A percentile compares a stretch with the other conserved stretches of the same genome.
Evolutionary conservation across 1,284 basidiomycete species (phyloP).

Genomic region (Schizopora paradoxa): DNA sequence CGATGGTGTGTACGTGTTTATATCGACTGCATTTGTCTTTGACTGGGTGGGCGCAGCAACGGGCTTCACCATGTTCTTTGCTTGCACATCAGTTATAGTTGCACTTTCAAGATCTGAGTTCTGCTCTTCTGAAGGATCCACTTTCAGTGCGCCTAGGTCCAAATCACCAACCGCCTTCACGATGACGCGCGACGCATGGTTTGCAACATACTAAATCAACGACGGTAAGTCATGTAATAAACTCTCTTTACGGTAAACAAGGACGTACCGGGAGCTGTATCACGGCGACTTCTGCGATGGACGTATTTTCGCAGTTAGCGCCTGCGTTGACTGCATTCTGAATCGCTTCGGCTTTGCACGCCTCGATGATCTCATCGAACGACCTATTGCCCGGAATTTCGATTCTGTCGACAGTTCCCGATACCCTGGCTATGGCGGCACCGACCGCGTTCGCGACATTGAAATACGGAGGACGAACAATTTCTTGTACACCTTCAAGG

Average conservation of each 20-base stretch:
- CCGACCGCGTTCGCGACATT: slow-evolving; percentile 56
- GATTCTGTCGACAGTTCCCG: slow-evolving; percentile 36
- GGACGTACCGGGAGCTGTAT: slow-evolving; percentile 35
- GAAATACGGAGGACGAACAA: slow-evolving; percentile 44
- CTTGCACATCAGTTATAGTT: background rate
- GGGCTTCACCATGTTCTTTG: slow-evolving; percentile 2
- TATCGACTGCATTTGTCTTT: slow-evolving; percentile 21
- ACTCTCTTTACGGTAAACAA: too few relatives aligned
- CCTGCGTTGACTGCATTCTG: slow-evolving; percentile 40
- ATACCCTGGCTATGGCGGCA: slow-evolving; percentile 41
- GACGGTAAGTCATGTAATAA: background rate
- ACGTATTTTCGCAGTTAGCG: slow-evolving; percentile 34
- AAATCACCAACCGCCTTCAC: slow-evolving; percentile 44
- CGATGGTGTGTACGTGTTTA: slow-evolving; percentile 30
- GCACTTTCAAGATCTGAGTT: slow-evolving; percentile 5
- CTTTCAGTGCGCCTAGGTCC: slow-evolving; percentile 10
- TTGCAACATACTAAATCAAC: slow-evolving; percentile 41
- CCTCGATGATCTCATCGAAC: slow-evolving; percentile 37
- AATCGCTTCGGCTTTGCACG: slow-evolving; percentile 40
- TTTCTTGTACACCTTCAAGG: slow-evolving; percentile 41
- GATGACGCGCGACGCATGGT: slow-evolving; percentile 44
- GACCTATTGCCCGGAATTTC: slow-evolving; percentile 32
- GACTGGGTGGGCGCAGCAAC: background rate
- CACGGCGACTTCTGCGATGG: slow-evolving; percentile 41
- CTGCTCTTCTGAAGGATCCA: background rate